Conservation (phyloP, 2,329 filamentous ascomycete species). For the Chalaropsis thielavioides region DNA sequence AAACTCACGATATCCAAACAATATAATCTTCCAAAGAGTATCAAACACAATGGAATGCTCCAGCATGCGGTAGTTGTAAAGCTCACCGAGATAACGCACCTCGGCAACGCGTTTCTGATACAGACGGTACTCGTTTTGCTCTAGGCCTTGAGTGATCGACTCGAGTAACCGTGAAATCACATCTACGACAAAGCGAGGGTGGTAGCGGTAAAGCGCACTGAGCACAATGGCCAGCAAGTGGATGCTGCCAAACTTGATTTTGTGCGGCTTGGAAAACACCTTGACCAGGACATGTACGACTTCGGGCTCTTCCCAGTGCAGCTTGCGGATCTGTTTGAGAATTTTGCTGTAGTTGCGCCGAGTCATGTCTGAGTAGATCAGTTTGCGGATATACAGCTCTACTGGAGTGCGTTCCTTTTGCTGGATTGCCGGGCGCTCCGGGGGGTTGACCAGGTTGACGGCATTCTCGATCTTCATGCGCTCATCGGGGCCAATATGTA, state of each 20-base stretch:
- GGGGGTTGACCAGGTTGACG: conserved; percentile 93
- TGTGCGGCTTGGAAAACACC: conserved; percentile 88
- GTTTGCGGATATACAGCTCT: conserved; percentile 81
- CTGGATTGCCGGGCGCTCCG: conserved; percentile 81
- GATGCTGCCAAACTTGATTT: conserved; percentile 95
- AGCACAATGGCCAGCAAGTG: conserved; percentile 83
- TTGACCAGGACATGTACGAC: conserved; percentile 70
- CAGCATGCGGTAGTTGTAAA: conserved; percentile 95
- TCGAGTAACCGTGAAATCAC: conserved; percentile 88
- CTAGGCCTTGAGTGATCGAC: conserved; percentile 71
- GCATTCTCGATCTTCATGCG: conserved; percentile 98
- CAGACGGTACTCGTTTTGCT: conserved; percentile 94
- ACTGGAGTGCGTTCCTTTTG: conserved; percentile 92
- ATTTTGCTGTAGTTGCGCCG: conserved; percentile 90
- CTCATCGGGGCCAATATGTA: conserved; percentile 89
- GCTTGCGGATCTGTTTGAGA: conserved; percentile 80
- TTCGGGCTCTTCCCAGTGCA: conserved; percentile 94
- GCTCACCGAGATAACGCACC: conserved; percentile 87
- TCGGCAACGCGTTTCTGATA: conserved; percentile 91
- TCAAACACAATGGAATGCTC: conserved; percentile 94
- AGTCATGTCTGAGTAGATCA: conserved; percentile 86
- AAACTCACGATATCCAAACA: conserved; percentile 63
- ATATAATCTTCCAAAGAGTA: conserved; percentile 83
- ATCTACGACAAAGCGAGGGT: conserved; percentile 78
- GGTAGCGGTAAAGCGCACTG: conserved; percentile 78